Conservation (phyloP, 1,139 yeast genomes). For the Saccharomyces hybrid region DNA sequence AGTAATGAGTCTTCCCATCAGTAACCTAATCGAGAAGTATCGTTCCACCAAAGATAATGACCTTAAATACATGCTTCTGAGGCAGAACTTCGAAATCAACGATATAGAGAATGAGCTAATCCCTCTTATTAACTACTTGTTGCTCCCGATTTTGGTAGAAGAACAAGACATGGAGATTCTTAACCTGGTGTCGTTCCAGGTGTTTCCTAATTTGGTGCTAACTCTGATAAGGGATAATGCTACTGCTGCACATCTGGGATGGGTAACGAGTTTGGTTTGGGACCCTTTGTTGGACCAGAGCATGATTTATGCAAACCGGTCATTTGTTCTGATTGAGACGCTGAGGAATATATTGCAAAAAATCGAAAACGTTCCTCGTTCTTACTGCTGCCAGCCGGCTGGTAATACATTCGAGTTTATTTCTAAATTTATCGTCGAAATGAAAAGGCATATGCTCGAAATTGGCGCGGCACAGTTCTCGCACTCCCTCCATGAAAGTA, state of each 20-base stretch:
- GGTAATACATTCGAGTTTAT: neutral
- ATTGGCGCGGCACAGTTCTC: neutral
- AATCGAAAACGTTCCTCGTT: neutral
- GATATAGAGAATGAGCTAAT: constrained; percentile 12
- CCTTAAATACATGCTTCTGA: constrained; percentile 22
- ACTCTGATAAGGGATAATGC: neutral
- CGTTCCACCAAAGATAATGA: constrained; percentile 18
- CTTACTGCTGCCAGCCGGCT: neutral
- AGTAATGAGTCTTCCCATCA: constrained; percentile 8
- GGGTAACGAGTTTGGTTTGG: neutral
- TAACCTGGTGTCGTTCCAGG: constrained; percentile 14
- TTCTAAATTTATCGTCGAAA: neutral
- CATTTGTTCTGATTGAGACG: neutral
- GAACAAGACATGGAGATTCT: constrained; percentile 17
- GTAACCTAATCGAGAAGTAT: constrained; percentile 12
- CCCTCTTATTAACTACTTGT: constrained; percentile 11
- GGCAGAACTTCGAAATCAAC: constrained; percentile 11
- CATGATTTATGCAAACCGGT: neutral
- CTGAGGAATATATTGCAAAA: neutral
- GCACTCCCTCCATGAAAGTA: neutral
- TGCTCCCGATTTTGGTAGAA: constrained; percentile 16
- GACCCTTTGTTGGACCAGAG: neutral
- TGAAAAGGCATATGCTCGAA: neutral
- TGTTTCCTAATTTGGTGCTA: constrained; percentile 13
- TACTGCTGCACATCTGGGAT: constrained; percentile 1